Conservation (phyloP, 148 eudicot species). For the Cornus controversa region DNA sequence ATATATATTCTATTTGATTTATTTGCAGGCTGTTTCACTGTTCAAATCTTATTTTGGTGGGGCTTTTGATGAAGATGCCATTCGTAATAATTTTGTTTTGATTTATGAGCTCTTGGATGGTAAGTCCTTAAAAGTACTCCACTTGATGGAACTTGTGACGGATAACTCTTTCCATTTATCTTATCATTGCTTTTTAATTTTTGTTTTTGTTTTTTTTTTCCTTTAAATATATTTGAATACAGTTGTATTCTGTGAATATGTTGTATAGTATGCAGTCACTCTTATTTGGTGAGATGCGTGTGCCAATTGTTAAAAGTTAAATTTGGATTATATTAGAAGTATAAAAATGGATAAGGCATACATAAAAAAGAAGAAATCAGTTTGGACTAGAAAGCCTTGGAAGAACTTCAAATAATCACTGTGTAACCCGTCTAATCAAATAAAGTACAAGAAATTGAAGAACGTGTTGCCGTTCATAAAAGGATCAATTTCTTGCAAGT, state of each 20-base stretch:
- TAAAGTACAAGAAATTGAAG: neutral
- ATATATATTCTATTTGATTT: neutral
- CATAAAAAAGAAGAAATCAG: neutral
- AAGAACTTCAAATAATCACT: neutral
- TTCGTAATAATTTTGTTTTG: constrained; percentile 94
- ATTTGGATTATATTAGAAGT: constrained; percentile 5
- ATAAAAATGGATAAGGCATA: neutral
- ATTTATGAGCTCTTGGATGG: constrained; percentile 96
- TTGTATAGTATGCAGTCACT: neutral
- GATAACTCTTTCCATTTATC: neutral
- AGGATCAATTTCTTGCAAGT: neutral
- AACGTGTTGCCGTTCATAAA: neutral
- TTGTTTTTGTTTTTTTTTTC: neutral
- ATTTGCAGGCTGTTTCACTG: constrained; percentile 86
- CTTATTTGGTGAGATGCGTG: neutral
- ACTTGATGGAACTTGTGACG: constrained; percentile 8
- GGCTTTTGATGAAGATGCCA: constrained; percentile 97
- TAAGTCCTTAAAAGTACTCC: constrained; percentile 29
- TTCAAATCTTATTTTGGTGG: constrained; percentile 99
- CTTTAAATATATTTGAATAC: too few species aligned
- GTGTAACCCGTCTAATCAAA: neutral
- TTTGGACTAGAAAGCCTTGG: neutral
- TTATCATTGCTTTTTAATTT: neutral
- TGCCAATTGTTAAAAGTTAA: neutral
- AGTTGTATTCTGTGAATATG: neutral